These are phyloP conservation scores for Blastocystis sp. DNA, from an alignment of 352 stramenopile species.

Conservation along the genomic window DNA sequence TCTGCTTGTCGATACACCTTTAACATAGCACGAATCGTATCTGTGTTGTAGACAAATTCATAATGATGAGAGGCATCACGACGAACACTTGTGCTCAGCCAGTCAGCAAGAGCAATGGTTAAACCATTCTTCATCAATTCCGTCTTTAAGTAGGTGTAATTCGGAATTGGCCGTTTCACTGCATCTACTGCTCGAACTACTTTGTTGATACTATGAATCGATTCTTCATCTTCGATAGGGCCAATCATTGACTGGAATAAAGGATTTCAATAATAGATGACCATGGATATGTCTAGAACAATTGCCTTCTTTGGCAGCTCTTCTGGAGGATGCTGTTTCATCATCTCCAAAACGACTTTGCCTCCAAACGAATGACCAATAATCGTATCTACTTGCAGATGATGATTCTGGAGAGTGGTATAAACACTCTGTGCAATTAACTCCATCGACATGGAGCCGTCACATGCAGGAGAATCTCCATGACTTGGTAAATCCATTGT, in stretches of 20 bases:
- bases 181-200: constrained; percentile 23
- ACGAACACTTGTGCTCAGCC: constrained; percentile 42
- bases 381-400: constrained; percentile 35
- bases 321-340: no score
- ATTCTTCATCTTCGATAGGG: constrained; percentile 25
- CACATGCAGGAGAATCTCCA: constrained; percentile 22
- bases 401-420: background rate
- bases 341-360: constrained; percentile 32
- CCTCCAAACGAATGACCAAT: constrained; percentile 51
- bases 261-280: background rate
- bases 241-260: constrained; percentile 54
- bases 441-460: background rate
- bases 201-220: constrained; percentile 10
- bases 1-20: constrained; percentile 9
- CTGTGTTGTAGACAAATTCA: constrained; percentile 45
- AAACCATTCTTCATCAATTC: constrained; percentile 10
- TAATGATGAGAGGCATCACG: background rate
- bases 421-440: constrained; percentile 22
- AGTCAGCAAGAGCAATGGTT: background rate
- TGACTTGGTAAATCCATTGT: constrained; percentile 58
- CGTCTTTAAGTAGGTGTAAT: constrained; percentile 30
- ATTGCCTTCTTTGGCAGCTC: constrained; percentile 13
- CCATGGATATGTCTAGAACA: constrained; percentile 40
- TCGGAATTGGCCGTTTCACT: constrained; percentile 39
- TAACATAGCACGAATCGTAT: constrained; percentile 23